Percentiles rank a stretch among this genome's conserved stretches.
Conservation (phyloP, 305 asterid genomes). For the Fraxinus dipetala region DNA sequence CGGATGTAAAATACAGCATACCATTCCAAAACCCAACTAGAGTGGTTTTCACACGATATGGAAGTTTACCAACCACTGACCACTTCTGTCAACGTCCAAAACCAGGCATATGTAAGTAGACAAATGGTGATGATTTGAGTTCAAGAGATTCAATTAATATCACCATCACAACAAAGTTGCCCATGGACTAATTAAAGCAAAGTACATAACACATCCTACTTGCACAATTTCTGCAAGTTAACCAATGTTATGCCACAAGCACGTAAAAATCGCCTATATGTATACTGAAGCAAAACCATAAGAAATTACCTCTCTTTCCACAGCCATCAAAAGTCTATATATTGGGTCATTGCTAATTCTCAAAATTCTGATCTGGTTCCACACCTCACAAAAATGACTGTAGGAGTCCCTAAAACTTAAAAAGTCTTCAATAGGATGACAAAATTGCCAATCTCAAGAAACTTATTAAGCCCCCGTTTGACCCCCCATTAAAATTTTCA, state of each 20-base stretch:
- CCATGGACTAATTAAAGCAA: not conserved
- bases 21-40: slow-evolving; percentile 94
- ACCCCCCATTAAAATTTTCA: too few species aligned
- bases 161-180: not conserved
- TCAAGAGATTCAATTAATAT: not conserved
- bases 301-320: not conserved
- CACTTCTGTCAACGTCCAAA: slow-evolving; percentile 56
- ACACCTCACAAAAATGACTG: not conserved
- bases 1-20: slow-evolving; percentile 87
- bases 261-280: not conserved
- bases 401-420: not conserved
- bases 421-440: not conserved
- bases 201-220: not conserved
- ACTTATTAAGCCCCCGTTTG: not conserved
- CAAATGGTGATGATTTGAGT: not conserved
- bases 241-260: not conserved
- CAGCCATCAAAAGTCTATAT: not conserved
- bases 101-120: slow-evolving; percentile 1
- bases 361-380: not conserved
- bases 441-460: not conserved
- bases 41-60: slow-evolving; percentile 87
- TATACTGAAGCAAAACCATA: not conserved
- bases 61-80: slow-evolving; percentile 86
- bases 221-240: not conserved
- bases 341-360: not conserved